Evolutionary conservation across 768 basidiomycete species (phyloP).

Genomic region (Pulveroboletus sp.): DNA sequence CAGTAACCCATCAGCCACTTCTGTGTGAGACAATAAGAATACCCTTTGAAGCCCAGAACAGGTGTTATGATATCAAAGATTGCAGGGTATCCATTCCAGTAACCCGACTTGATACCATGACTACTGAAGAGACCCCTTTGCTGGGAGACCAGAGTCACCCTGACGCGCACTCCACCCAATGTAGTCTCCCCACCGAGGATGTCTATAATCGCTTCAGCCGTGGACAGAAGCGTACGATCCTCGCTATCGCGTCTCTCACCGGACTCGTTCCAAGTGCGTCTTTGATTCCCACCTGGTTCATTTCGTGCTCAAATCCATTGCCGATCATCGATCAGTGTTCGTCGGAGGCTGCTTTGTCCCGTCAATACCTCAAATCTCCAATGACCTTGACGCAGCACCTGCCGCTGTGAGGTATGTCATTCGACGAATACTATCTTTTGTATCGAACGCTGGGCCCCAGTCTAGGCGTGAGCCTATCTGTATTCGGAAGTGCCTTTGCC

Average conservation of each 20-base stretch:
- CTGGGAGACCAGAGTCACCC: slow-evolving; percentile 10
- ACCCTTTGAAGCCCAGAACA: too few relatives aligned
- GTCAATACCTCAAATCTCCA: slow-evolving; percentile 45
- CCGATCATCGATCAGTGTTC: slow-evolving; percentile 44
- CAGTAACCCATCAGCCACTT: too few relatives aligned
- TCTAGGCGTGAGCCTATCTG: slow-evolving; percentile 47
- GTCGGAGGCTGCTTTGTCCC: slow-evolving; percentile 68
- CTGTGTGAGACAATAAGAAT: background rate
- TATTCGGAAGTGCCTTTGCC: slow-evolving; percentile 43
- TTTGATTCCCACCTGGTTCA: background rate
- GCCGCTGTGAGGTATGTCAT: slow-evolving; percentile 48
- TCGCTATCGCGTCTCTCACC: slow-evolving; percentile 49
- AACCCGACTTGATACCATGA: slow-evolving; percentile 11
- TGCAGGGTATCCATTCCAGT: background rate
- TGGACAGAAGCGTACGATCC: slow-evolving; percentile 47
- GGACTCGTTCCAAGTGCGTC: slow-evolving; percentile 33
- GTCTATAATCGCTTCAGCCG: slow-evolving; percentile 37
- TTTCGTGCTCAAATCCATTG: background rate
- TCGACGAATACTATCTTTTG: background rate
- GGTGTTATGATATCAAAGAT: background rate
- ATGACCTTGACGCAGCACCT: slow-evolving; percentile 44
- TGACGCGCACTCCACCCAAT: background rate
- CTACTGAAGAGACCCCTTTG: slow-evolving; percentile 15
- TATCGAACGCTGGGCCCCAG: slow-evolving; percentile 18
- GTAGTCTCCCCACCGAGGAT: background rate